A percentile compares a stretch with the other conserved stretches of the same genome.
Evolutionary conservation across 208 protist genomes (phyloP).

Genomic region (Leishmania turanica): DNA sequence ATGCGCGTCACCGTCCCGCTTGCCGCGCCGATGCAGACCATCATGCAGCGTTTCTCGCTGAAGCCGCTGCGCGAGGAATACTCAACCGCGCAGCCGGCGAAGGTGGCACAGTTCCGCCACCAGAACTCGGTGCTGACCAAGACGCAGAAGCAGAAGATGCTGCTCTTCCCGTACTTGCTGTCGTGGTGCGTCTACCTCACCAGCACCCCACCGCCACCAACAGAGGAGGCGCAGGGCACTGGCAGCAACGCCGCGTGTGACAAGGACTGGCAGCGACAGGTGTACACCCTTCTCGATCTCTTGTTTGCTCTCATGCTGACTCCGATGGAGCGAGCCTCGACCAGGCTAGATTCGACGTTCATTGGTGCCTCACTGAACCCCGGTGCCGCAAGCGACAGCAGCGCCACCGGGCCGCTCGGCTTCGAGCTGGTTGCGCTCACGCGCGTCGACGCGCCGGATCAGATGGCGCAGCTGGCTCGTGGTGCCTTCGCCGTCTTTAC

Average conservation of each 20-base stretch:
- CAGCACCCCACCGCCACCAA: slow-evolving; percentile 18
- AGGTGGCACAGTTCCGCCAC: slow-evolving; percentile 54
- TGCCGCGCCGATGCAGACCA: slow-evolving; percentile 45
- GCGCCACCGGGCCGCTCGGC: slow-evolving; percentile 22
- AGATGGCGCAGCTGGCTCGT: slow-evolving; percentile 73
- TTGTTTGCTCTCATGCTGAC: slow-evolving; percentile 71
- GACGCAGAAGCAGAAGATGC: slow-evolving; percentile 85
- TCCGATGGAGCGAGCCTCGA: slow-evolving; percentile 30
- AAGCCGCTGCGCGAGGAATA: slow-evolving; percentile 73
- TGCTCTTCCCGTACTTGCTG: slow-evolving; percentile 80
- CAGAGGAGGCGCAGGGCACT: slow-evolving; percentile 15
- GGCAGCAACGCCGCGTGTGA: slow-evolving; percentile 9
- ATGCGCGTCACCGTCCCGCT: slow-evolving; percentile 56
- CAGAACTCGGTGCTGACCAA: slow-evolving; percentile 63
- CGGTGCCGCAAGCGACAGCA: slow-evolving; percentile 9
- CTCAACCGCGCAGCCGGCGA: slow-evolving; percentile 52
- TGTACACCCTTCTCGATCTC: slow-evolving; percentile 78
- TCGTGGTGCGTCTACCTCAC: slow-evolving; percentile 70
- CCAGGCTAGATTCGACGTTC: slow-evolving; percentile 71
- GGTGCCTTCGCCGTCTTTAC: slow-evolving; percentile 79
- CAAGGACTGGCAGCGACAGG: slow-evolving; percentile 48
- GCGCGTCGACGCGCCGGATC: slow-evolving; percentile 39
- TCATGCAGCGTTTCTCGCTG: slow-evolving; percentile 54
- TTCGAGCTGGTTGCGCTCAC: slow-evolving; percentile 72
- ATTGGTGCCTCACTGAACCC: slow-evolving; percentile 39